These are phyloP conservation scores for Chaetoceros tenuissimus DNA, from an alignment of 108 stramenopile genomes.

Conservation along the genomic window DNA sequence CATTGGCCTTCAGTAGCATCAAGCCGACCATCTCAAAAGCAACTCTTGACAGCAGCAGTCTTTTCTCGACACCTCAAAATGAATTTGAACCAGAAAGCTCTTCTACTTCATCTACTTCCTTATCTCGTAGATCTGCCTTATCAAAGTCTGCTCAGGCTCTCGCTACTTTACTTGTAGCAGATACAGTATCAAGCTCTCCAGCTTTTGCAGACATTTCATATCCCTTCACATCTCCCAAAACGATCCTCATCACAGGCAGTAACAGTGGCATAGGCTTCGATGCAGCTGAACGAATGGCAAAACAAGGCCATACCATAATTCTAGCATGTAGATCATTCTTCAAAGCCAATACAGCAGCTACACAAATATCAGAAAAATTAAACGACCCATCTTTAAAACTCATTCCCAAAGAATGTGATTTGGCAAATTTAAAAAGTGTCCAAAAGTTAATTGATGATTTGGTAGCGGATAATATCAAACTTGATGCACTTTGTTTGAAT, in stretches of 20 bases:
- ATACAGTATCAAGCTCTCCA: too few relatives aligned
- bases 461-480: conserved; percentile 8
- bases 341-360: conserved; percentile 51
- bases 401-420: conserved; percentile 71
- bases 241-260: background rate
- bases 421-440: conserved; percentile 55
- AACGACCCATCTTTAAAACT: conserved; percentile 31
- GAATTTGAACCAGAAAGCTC: too few relatives aligned
- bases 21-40: too few relatives aligned
- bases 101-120: too few relatives aligned
- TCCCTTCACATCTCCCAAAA: background rate
- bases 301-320: conserved; percentile 48
- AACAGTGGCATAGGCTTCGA: conserved; percentile 65
- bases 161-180: too few relatives aligned
- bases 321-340: conserved; percentile 60
- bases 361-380: conserved; percentile 22
- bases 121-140: too few relatives aligned
- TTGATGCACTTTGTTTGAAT: conserved; percentile 78
- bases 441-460: conserved; percentile 34
- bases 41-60: too few relatives aligned
- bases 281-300: conserved; percentile 53
- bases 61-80: too few relatives aligned
- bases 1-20: too few relatives aligned
- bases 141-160: too few relatives aligned
- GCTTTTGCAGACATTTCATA: too few relatives aligned